These are phyloP conservation scores for Pichia deserticola DNA, from an alignment of 805 yeast genomes.

Conservation along the genomic window DNA sequence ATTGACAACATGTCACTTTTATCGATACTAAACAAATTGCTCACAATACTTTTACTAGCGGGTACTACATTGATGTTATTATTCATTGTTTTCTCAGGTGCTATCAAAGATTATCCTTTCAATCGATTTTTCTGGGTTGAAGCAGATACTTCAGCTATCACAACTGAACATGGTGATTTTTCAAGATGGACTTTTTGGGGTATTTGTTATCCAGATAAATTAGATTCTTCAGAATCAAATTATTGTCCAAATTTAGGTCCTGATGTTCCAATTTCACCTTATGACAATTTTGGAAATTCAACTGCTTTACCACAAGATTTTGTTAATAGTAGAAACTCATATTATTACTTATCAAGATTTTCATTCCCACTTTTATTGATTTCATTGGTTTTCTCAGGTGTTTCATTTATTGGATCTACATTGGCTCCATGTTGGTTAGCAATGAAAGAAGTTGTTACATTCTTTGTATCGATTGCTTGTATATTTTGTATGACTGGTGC, in stretches of 20 bases:
- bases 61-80: conserved; percentile 44
- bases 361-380: conserved; percentile 56
- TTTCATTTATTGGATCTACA: conserved; percentile 48
- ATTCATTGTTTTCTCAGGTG: conserved; percentile 58
- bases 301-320: conserved; percentile 47
- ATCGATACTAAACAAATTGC: conserved; percentile 18
- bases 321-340: conserved; percentile 44
- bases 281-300: conserved; percentile 58
- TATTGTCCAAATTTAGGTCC: conserved; percentile 43
- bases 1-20: conserved; percentile 6
- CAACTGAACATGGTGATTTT: conserved; percentile 35
- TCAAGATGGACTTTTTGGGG: conserved; percentile 89
- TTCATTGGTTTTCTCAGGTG: conserved; percentile 55
- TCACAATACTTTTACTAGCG: conserved; percentile 33
- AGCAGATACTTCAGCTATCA: conserved; percentile 56
- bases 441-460: conserved; percentile 46
- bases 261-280: conserved; percentile 68
- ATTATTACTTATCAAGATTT: conserved; percentile 59
- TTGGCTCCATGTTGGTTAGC: conserved; percentile 50
- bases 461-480: conserved; percentile 44
- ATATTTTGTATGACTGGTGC: conserved; percentile 56
- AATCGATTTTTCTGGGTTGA: conserved; percentile 62
- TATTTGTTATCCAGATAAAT: conserved; percentile 40
- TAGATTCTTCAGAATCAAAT: conserved; percentile 22
- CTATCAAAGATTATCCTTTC: conserved; percentile 51